phyloP scores from a whole-genome alignment of 1,284 basidiomycete species.

The Earliella scabrosa region DNA sequence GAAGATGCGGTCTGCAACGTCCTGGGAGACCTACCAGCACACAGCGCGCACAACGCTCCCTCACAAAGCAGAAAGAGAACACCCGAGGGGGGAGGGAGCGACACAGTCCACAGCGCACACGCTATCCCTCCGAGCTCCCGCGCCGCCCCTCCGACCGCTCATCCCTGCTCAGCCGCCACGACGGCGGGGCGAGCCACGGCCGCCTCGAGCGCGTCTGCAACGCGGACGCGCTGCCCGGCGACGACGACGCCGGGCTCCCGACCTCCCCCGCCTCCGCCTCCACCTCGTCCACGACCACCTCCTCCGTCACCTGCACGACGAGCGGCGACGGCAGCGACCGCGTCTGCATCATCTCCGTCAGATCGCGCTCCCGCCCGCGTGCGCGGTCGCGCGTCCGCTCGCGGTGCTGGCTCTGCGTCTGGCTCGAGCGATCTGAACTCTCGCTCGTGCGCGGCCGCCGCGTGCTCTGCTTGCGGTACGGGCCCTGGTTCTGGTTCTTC shows the following conservation, averaged over 20 bases:
- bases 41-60: too few species aligned
- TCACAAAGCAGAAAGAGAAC: too few species aligned
- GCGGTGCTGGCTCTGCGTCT: background rate
- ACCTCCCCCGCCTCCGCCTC: background rate
- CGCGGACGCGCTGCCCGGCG: background rate
- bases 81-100: too few species aligned
- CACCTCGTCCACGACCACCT: constrained; percentile 19
- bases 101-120: too few species aligned
- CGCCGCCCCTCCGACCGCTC: background rate
- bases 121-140: background rate
- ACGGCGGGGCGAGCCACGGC: constrained; percentile 25
- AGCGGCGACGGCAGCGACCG: constrained; percentile 22
- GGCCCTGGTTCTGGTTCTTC: constrained; percentile 3
- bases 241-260: background rate
- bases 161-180: constrained; percentile 21
- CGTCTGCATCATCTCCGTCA: constrained; percentile 15
- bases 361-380: background rate
- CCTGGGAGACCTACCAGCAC: too few species aligned
- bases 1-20: too few species aligned
- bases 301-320: constrained; percentile 24
- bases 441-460: constrained; percentile 6
- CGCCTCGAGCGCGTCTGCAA: background rate
- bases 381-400: background rate
- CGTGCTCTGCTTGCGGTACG: background rate
- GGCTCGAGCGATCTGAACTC: background rate